Percentiles rank a stretch among this genome's conserved stretches.
Evolutionary conservation across 2,329 filamentous ascomycete genomes (phyloP).

Genomic region (Xylariaceae sp.): DNA sequence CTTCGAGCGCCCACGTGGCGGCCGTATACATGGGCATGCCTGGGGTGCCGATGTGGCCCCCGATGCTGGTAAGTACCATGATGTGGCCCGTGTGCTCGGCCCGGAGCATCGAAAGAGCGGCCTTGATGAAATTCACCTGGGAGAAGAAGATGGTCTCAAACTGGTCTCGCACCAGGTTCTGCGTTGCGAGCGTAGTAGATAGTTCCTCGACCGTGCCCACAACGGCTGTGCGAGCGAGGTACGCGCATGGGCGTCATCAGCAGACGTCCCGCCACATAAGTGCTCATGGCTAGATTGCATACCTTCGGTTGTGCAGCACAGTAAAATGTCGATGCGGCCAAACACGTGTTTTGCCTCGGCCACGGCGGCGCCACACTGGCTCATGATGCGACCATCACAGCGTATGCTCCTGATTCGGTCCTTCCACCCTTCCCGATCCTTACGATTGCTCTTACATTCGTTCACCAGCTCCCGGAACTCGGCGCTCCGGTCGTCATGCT

Average conservation of each 20-base stretch:
- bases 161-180: slow-evolving; percentile 78
- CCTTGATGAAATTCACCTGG: slow-evolving; percentile 93
- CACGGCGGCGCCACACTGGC: slow-evolving; percentile 76
- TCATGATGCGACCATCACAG: slow-evolving; percentile 57
- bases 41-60: slow-evolving; percentile 87
- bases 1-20: slow-evolving; percentile 90
- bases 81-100: slow-evolving; percentile 81
- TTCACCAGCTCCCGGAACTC: slow-evolving; percentile 77
- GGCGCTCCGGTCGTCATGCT: slow-evolving; percentile 67
- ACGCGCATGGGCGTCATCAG: slow-evolving; percentile 13
- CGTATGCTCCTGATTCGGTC: slow-evolving; percentile 65
- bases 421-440: slow-evolving; percentile 71
- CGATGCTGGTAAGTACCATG: slow-evolving; percentile 82
- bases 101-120: slow-evolving; percentile 73
- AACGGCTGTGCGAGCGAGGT: slow-evolving; percentile 57
- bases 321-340: slow-evolving; percentile 79
- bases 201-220: slow-evolving; percentile 91
- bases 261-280: too few relatives aligned
- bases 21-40: slow-evolving; percentile 88
- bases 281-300: too few relatives aligned
- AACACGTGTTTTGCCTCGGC: slow-evolving; percentile 82
- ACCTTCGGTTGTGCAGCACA: slow-evolving; percentile 88
- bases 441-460: slow-evolving; percentile 57
- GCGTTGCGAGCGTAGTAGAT: slow-evolving; percentile 63
- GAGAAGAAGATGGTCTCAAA: slow-evolving; percentile 95